Conservation (phyloP, 257 asterid species). For the Cruciata laevipes region DNA sequence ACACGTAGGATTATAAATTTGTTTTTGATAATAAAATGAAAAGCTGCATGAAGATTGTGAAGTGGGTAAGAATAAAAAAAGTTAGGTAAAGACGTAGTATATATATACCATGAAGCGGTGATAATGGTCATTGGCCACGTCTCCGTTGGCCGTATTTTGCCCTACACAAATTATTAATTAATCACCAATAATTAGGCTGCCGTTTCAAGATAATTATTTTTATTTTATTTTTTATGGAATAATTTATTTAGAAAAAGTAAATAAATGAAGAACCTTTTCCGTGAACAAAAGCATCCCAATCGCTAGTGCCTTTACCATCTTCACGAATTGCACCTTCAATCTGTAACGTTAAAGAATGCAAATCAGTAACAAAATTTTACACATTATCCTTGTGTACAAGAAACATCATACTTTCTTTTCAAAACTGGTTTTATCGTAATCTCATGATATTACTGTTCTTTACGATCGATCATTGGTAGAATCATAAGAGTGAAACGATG, state of each 20-base stretch:
- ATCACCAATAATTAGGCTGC: not conserved
- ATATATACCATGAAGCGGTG: conserved; percentile 80
- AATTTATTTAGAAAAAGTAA: not conserved
- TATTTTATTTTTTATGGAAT: too few relatives aligned
- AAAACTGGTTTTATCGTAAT: too few relatives aligned
- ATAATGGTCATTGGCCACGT: conserved; percentile 73
- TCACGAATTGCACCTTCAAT: conserved; percentile 72
- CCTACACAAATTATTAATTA: conserved; percentile 28
- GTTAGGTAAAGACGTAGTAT: conserved; percentile 4
- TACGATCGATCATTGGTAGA: too few relatives aligned
- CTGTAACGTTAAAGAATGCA: conserved; percentile 22
- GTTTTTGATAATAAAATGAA: too few relatives aligned
- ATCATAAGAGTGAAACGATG: too few relatives aligned
- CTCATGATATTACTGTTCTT: too few relatives aligned
- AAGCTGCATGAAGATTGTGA: too few relatives aligned
- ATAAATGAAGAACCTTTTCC: conserved; percentile 27
- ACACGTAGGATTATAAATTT: not conserved
- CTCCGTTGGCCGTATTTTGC: conserved; percentile 44
- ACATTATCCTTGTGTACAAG: too few relatives aligned
- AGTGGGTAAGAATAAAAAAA: not conserved
- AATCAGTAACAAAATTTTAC: too few relatives aligned
- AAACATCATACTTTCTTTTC: too few relatives aligned
- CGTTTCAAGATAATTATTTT: too few relatives aligned
- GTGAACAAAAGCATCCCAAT: conserved; percentile 65
- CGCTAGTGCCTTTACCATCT: conserved; percentile 57